A percentile compares a stretch with the other conserved stretches of the same genome.
Conservation (phyloP, 2,329 filamentous ascomycete species). For the Diaporthe nobilis region DNA sequence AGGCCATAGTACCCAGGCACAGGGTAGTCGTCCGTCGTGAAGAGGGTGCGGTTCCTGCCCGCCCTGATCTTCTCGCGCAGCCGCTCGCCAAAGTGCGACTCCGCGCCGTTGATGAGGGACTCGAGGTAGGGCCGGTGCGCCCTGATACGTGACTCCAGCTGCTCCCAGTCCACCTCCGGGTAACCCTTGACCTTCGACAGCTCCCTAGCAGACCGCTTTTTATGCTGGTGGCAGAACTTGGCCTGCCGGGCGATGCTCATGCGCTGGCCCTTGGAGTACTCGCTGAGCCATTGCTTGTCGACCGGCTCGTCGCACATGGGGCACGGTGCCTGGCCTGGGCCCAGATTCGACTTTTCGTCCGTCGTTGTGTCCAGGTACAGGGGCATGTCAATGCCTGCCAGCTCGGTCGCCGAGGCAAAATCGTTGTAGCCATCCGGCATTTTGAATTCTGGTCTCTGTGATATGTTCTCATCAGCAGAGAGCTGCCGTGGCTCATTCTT, state of each 20-base stretch:
- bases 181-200: conserved; percentile 70
- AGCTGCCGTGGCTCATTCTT: conserved; percentile 3
- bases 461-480: conserved; percentile 13
- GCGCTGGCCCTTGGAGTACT: conserved; percentile 61
- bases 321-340: conserved; percentile 60
- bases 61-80: conserved; percentile 68
- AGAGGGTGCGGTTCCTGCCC: conserved; percentile 72
- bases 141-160: conserved; percentile 70
- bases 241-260: conserved; percentile 72
- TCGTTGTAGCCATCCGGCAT: conserved; percentile 39
- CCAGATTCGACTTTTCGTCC: neutral
- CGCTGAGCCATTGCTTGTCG: conserved; percentile 66
- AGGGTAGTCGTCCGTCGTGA: conserved; percentile 69
- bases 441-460: conserved; percentile 37
- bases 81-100: conserved; percentile 72
- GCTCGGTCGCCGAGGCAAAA: conserved; percentile 18
- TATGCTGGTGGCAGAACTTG: conserved; percentile 76
- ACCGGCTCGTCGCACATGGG: conserved; percentile 77
- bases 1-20: conserved; percentile 89
- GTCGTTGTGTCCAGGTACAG: neutral
- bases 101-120: conserved; percentile 70
- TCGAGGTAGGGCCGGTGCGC: conserved; percentile 69
- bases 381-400: conserved; percentile 25
- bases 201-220: conserved; percentile 65
- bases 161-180: conserved; percentile 79